A percentile compares a stretch with the other conserved stretches of the same genome.
These are phyloP conservation scores for Arthrobotrys entomopaga DNA, from an alignment of 2,329 filamentous ascomycete genomes.

Conservation along the genomic window DNA sequence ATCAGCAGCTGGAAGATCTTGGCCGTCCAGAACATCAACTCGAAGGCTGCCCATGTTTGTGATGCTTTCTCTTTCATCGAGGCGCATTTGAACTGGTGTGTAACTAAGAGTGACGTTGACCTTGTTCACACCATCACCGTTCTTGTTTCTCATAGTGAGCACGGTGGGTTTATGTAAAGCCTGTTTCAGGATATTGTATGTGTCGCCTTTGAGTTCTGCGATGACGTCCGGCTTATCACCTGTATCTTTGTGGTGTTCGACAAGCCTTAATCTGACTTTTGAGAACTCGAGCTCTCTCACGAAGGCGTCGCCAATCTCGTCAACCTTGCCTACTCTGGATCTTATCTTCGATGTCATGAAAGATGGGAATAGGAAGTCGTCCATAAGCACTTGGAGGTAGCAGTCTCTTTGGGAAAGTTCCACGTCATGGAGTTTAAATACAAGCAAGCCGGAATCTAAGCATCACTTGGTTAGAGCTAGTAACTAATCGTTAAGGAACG, in stretches of 20 bases:
- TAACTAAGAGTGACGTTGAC: slow-evolving; percentile 94
- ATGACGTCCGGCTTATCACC: slow-evolving; percentile 77
- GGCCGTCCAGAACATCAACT: slow-evolving; percentile 88
- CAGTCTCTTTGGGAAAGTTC: slow-evolving; percentile 80
- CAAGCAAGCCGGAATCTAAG: slow-evolving; percentile 84
- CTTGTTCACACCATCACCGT: slow-evolving; percentile 81
- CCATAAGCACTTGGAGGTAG: slow-evolving; percentile 87
- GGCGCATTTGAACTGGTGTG: slow-evolving; percentile 89
- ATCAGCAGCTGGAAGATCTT: slow-evolving; percentile 89
- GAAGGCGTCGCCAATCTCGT: slow-evolving; percentile 93
- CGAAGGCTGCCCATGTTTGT: slow-evolving; percentile 97
- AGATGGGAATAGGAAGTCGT: slow-evolving; percentile 91
- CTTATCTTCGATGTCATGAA: slow-evolving; percentile 83
- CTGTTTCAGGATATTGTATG: slow-evolving; percentile 85
- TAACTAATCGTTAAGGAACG: slow-evolving; percentile 9
- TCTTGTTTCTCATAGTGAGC: slow-evolving; percentile 79
- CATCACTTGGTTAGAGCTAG: slow-evolving; percentile 11
- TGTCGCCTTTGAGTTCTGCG: slow-evolving; percentile 84
- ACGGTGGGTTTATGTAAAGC: slow-evolving; percentile 86
- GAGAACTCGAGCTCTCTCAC: slow-evolving; percentile 98
- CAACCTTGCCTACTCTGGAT: slow-evolving; percentile 76
- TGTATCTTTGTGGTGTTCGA: slow-evolving; percentile 77
- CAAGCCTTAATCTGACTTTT: slow-evolving; percentile 84
- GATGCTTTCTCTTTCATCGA: slow-evolving; percentile 95
- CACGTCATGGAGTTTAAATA: slow-evolving; percentile 93